Conservation (phyloP, 2,329 filamentous ascomycete genomes). For the Cladosporium halotolerans region DNA sequence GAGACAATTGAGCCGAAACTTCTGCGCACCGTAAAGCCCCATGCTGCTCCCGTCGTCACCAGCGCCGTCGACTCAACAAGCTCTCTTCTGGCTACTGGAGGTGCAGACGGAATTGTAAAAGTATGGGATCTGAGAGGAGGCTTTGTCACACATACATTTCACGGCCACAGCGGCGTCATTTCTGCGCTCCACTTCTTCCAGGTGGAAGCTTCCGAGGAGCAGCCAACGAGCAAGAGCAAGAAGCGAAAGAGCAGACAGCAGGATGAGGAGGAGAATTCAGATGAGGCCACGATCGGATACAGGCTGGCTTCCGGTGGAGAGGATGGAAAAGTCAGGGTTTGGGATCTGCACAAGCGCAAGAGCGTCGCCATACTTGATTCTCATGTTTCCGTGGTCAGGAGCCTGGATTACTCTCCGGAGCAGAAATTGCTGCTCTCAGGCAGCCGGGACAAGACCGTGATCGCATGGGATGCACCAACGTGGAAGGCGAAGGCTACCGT, state of each 20-base stretch:
- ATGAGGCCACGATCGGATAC: conserved; percentile 56
- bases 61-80: conserved; percentile 79
- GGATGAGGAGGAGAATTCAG: conserved; percentile 40
- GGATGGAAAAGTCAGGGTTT: conserved; percentile 85
- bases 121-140: conserved; percentile 92
- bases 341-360: conserved; percentile 81
- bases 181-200: conserved; percentile 92
- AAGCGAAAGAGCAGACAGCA: conserved; percentile 44
- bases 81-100: conserved; percentile 84
- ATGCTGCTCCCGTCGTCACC: conserved; percentile 82
- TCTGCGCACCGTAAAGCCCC: conserved; percentile 77
- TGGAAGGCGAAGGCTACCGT: conserved; percentile 80
- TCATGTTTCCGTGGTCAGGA: conserved; percentile 90
- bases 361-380: conserved; percentile 75
- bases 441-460: conserved; percentile 87
- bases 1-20: conserved; percentile 60
- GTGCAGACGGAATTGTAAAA: conserved; percentile 88
- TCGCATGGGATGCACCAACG: conserved; percentile 78
- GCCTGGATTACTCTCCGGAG: conserved; percentile 70
- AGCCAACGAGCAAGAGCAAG: conserved; percentile 34
- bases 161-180: conserved; percentile 83
- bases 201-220: conserved; percentile 23
- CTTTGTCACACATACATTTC: conserved; percentile 90
- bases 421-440: conserved; percentile 74
- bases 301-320: conserved; percentile 86